Conservation (phyloP, 495 filamentous ascomycete species). For the Platismatia glauca region DNA sequence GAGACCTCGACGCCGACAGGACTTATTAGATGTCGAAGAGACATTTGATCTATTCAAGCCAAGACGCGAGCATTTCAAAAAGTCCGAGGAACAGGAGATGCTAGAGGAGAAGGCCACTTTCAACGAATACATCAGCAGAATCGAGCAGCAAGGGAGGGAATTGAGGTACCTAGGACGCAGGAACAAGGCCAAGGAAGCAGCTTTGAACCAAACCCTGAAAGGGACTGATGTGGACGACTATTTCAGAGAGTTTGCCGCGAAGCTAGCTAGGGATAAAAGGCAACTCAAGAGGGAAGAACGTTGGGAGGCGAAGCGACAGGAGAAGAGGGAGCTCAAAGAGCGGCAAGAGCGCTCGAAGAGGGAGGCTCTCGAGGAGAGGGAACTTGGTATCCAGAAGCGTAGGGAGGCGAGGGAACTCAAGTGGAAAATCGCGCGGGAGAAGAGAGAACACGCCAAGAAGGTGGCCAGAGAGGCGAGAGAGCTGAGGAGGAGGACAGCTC, state of each 20-base stretch:
- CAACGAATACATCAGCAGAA: neutral
- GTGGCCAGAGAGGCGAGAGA: neutral
- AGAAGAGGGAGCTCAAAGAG: neutral
- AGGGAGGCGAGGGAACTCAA: neutral
- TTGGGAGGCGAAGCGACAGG: neutral
- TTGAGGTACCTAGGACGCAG: neutral
- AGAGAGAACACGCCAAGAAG: neutral
- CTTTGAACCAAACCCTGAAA: neutral
- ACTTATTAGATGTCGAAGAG: neutral
- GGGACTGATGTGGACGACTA: neutral
- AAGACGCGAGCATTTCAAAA: constrained; percentile 5
- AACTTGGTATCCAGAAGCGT: neutral
- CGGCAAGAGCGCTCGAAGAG: neutral
- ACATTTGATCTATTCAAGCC: constrained; percentile 2
- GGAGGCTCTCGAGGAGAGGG: neutral
- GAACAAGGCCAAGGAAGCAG: neutral
- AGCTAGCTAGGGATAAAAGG: neutral
- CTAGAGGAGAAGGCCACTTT: neutral
- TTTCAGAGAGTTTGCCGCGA: neutral
- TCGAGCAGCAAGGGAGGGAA: neutral
- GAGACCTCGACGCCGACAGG: constrained; percentile 7
- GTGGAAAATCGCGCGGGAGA: neutral
- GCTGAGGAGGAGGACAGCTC: neutral
- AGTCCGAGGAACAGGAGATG: neutral
- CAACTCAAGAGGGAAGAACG: neutral